Base-by-base conservation (phyloP, 495 filamentous ascomycete genomes). In the Letharia lupina region DNA sequence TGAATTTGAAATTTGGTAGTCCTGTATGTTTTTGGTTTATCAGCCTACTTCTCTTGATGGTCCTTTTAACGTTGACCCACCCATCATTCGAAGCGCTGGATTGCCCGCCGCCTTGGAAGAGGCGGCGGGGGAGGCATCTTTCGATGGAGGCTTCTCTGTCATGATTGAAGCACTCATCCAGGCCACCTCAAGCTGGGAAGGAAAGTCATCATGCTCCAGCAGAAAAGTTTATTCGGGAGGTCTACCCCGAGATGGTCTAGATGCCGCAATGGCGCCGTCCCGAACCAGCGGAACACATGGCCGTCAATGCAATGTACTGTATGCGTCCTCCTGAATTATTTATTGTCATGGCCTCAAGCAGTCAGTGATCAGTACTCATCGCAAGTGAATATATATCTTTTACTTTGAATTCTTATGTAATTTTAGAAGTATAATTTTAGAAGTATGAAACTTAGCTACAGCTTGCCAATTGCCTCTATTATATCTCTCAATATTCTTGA, bases 1-100 rank as follows among this genome's bases (percentile, higher is more conserved):
- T 92, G 70, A 88, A 81, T 20, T 89, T 86, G 66, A 95, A 81
- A 63, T 84, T 87, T 35, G 93, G 92, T 65, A 98, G 78, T 44
- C 86, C 84, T 87, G 57, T 40, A 40, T 54, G 61, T 54, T 28
- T 40, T 45, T 16, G 37, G 57, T 62, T 37, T 31, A 40, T 60
- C 41, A 65, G 45, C 28, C 13, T 28, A 11, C 47, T 41, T 50
- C 12, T 52, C 35, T 40, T n/a, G 37, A n/a, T 64, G 11, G 42
- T n/a, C 28, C 15, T 7, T 45, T 15, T 12, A 39, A 23, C 65
- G 54, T 39, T 65, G 58, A 54, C 72, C 56, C 77, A 74, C 91
- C 91, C 77, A 92, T 85, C 84, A 90, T 90, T 70, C 82, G 86
- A 67, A 88, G 81, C 23, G 83, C 88, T 50, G 84, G 88, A 74